phyloP scores from a whole-genome alignment of 2,329 filamentous ascomycete species.

The Fragosphaeria purpurea region DNA sequence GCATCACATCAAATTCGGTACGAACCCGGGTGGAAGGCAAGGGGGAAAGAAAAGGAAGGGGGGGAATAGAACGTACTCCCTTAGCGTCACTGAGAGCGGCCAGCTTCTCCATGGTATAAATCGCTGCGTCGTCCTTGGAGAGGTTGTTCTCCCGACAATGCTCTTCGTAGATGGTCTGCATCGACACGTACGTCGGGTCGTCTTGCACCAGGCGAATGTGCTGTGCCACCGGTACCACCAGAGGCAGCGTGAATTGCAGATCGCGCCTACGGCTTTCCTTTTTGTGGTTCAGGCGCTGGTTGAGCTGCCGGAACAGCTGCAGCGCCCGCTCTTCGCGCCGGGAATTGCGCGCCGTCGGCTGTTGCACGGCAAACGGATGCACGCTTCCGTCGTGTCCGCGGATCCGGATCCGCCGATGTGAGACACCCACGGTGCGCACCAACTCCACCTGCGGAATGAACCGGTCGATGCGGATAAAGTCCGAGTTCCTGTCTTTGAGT shows the following conservation, averaged over 20 bases:
- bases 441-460: constrained; percentile 94
- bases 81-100: constrained; percentile 64
- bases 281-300: constrained; percentile 79
- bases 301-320: constrained; percentile 95
- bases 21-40: background rate
- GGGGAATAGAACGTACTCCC: constrained; percentile 34
- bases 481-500: constrained; percentile 97
- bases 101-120: constrained; percentile 94
- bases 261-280: constrained; percentile 93
- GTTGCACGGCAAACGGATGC: constrained; percentile 94
- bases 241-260: constrained; percentile 86
- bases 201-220: constrained; percentile 94
- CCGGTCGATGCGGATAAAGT: constrained; percentile 93
- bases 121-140: constrained; percentile 87
- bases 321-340: constrained; percentile 89
- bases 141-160: constrained; percentile 80
- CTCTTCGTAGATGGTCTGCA: constrained; percentile 94
- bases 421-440: constrained; percentile 80
- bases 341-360: constrained; percentile 86
- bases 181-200: constrained; percentile 83
- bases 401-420: constrained; percentile 88
- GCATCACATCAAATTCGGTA: background rate
- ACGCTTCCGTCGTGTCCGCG: constrained; percentile 94
- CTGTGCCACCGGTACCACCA: constrained; percentile 92
- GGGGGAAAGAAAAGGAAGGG: too few relatives aligned